Evolutionary conservation across 2,329 filamentous ascomycete genomes (phyloP).

Genomic region (Didymella keratinophila): DNA sequence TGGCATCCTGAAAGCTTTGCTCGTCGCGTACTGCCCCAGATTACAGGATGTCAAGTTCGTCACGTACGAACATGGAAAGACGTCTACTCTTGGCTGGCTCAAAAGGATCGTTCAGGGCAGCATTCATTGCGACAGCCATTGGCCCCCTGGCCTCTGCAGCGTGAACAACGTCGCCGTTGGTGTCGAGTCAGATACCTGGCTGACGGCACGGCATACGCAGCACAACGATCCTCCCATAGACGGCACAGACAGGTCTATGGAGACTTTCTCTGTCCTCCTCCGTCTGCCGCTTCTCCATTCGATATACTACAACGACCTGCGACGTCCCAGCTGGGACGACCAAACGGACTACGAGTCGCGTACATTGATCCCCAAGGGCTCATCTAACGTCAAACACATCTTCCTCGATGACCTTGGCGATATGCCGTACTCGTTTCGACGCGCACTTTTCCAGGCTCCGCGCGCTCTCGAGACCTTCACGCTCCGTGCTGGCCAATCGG

Average conservation of each 20-base stretch:
- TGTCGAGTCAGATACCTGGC: slow-evolving; percentile 20
- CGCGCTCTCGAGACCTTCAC: slow-evolving; percentile 13
- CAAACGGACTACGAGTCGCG: background rate
- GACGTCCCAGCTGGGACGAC: background rate
- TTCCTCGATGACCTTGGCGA: slow-evolving; percentile 22
- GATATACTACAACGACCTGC: slow-evolving; percentile 20
- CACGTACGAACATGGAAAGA: background rate
- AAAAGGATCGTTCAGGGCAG: slow-evolving; percentile 4
- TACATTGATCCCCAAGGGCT: slow-evolving; percentile 1
- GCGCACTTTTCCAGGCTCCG: slow-evolving; percentile 1
- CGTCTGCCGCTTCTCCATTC: slow-evolving; percentile 17
- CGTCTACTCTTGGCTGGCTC: slow-evolving; percentile 21
- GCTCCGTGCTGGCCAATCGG: slow-evolving; percentile 12
- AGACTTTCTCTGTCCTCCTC: slow-evolving; percentile 7
- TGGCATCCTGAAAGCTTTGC: slow-evolving; percentile 18
- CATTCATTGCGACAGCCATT: slow-evolving; percentile 6
- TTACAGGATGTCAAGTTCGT: slow-evolving; percentile 22
- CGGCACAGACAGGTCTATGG: background rate
- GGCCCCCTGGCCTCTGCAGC: slow-evolving; percentile 9
- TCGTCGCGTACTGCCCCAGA: slow-evolving; percentile 20
- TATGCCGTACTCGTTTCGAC: background rate
- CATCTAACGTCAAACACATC: slow-evolving; percentile 20
- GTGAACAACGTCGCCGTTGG: slow-evolving; percentile 15
- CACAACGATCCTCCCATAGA: background rate
- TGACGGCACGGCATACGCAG: slow-evolving; percentile 2